phyloP scores from a whole-genome alignment of 2,329 filamentous ascomycete species.

The Ophiostoma ips region DNA sequence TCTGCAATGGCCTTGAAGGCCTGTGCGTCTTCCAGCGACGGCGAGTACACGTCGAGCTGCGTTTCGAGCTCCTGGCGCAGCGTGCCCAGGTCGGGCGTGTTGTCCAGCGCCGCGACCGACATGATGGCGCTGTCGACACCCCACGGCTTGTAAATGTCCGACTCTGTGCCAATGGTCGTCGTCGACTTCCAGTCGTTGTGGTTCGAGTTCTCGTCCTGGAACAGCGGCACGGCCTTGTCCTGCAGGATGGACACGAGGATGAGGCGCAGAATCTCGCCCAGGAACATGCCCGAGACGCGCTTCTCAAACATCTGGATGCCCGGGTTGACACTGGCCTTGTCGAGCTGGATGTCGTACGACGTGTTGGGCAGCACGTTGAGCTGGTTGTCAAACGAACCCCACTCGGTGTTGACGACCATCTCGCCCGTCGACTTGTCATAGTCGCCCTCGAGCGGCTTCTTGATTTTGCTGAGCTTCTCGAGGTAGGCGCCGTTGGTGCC shows the following conservation, averaged over 20 bases:
- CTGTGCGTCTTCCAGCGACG: slow-evolving; percentile 71
- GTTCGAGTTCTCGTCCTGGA: slow-evolving; percentile 61
- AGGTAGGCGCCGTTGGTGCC: slow-evolving; percentile 96
- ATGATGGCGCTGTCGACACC: slow-evolving; percentile 84
- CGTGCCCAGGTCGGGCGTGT: slow-evolving; percentile 53
- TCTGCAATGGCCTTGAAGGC: slow-evolving; percentile 73
- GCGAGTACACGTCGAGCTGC: slow-evolving; percentile 59
- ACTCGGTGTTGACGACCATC: slow-evolving; percentile 98
- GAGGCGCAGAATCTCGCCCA: slow-evolving; percentile 82
- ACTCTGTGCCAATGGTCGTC: slow-evolving; percentile 51
- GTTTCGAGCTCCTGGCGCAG: slow-evolving; percentile 68
- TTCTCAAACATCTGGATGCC: slow-evolving; percentile 99
- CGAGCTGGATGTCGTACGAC: slow-evolving; percentile 64
- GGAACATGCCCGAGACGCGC: slow-evolving; percentile 93
- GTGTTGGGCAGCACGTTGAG: slow-evolving; percentile 80
- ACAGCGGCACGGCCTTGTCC: slow-evolving; percentile 52
- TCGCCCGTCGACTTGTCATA: slow-evolving; percentile 73
- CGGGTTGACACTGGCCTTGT: slow-evolving; percentile 72
- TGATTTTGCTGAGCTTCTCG: slow-evolving; percentile 76
- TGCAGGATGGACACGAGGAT: slow-evolving; percentile 60
- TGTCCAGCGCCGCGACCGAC: slow-evolving; percentile 73
- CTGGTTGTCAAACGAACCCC: slow-evolving; percentile 95
- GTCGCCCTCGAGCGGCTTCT: slow-evolving; percentile 56
- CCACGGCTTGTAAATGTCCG: slow-evolving; percentile 65
- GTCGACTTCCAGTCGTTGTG: slow-evolving; percentile 57